Evolutionary conservation across 257 asterid genomes (phyloP).

Genomic region (Galeopsis tetrahit): DNA sequence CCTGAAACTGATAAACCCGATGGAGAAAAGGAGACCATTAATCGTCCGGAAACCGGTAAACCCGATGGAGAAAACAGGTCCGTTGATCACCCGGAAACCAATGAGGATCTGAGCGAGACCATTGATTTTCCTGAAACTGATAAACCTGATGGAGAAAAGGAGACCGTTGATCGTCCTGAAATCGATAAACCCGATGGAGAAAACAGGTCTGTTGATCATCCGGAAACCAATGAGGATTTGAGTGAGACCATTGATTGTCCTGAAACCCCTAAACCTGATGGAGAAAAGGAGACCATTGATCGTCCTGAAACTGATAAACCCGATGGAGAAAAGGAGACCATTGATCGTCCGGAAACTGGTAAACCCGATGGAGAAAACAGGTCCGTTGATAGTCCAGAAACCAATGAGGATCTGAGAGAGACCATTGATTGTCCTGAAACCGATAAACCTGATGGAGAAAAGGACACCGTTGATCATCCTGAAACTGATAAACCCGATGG

Average conservation of each 20-base stretch:
- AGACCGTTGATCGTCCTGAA: neutral
- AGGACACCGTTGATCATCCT: neutral
- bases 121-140: neutral
- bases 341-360: neutral
- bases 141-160: neutral
- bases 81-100: constrained; percentile 6
- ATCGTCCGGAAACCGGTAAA: neutral
- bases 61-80: neutral
- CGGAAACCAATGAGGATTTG: neutral
- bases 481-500: neutral
- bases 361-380: neutral
- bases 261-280: neutral
- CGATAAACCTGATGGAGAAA: too few species aligned
- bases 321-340: neutral
- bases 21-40: neutral
- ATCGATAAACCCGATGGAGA: neutral
- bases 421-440: neutral
- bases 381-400: neutral
- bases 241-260: neutral
- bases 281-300: neutral
- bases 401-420: neutral
- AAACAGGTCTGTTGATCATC: neutral
- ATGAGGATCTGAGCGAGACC: neutral
- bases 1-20: neutral
- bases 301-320: neutral